These are phyloP conservation scores for Usnea hakonensis DNA, from an alignment of 495 filamentous ascomycete genomes.

Conservation along the genomic window DNA sequence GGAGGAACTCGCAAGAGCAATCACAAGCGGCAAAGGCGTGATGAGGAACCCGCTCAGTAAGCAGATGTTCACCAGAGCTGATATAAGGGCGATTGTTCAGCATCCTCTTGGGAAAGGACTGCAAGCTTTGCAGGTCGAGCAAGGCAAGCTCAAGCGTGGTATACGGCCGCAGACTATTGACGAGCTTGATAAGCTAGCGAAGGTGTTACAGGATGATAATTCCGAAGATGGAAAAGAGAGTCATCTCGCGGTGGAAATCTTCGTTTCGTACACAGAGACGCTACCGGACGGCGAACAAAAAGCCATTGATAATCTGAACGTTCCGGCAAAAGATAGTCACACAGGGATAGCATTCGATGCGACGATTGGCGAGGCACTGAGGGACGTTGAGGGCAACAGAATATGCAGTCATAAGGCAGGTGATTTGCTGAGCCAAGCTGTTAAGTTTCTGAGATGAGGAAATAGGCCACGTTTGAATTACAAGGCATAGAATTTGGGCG, in stretches of 20 bases:
- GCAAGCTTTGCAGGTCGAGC: slow-evolving; percentile 27
- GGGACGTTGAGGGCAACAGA: slow-evolving; percentile 31
- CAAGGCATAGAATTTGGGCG: no score
- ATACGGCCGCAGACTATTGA: slow-evolving; percentile 32
- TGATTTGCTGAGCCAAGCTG: slow-evolving; percentile 34
- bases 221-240: slow-evolving; percentile 26
- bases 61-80: slow-evolving; percentile 28
- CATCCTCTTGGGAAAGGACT: slow-evolving; percentile 29
- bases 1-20: slow-evolving; percentile 29
- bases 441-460: slow-evolving; percentile 7
- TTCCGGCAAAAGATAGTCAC: slow-evolving; percentile 34
- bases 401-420: slow-evolving; percentile 37
- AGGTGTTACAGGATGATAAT: slow-evolving; percentile 29
- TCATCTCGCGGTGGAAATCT: slow-evolving; percentile 31
- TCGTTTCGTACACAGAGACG: slow-evolving; percentile 31
- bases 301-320: slow-evolving; percentile 29
- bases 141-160: slow-evolving; percentile 32
- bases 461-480: no score
- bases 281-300: slow-evolving; percentile 32
- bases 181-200: slow-evolving; percentile 28
- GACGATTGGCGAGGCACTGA: slow-evolving; percentile 33
- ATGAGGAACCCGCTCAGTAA: slow-evolving; percentile 33
- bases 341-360: slow-evolving; percentile 33
- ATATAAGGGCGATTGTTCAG: slow-evolving; percentile 27
- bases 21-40: slow-evolving; percentile 19